These are phyloP conservation scores for Fusarium compactum DNA, from an alignment of 2,329 filamentous ascomycete genomes.

Conservation along the genomic window DNA sequence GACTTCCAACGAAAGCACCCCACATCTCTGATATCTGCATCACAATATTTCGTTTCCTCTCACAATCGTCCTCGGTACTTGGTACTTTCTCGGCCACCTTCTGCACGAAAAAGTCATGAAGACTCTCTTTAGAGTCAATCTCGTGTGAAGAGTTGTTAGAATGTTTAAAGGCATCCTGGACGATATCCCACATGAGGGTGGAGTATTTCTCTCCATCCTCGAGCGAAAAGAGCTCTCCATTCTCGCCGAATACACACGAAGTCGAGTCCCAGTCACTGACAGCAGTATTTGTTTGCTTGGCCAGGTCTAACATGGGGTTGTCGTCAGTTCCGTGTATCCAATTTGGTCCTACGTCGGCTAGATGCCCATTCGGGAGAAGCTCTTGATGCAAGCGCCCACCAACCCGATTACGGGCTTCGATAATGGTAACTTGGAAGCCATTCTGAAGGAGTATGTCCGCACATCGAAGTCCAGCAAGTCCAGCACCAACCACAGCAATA, in stretches of 20 bases:
- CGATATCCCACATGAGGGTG: slow-evolving; percentile 73
- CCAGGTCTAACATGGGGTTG: slow-evolving; percentile 77
- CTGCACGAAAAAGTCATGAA: slow-evolving; percentile 66
- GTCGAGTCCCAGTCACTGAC: slow-evolving; percentile 63
- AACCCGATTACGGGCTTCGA: slow-evolving; percentile 75
- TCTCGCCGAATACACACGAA: slow-evolving; percentile 68
- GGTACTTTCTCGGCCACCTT: slow-evolving; percentile 61
- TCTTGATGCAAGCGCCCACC: slow-evolving; percentile 73
- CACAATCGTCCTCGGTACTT: slow-evolving; percentile 56
- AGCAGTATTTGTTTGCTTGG: slow-evolving; percentile 68
- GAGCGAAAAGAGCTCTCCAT: slow-evolving; percentile 63
- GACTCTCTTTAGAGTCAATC: slow-evolving; percentile 61
- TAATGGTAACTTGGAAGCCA: slow-evolving; percentile 75
- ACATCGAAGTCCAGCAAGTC: slow-evolving; percentile 77
- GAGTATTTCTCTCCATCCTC: slow-evolving; percentile 61
- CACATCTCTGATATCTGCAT: slow-evolving; percentile 72
- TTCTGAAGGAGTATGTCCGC: slow-evolving; percentile 74
- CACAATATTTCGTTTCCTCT: slow-evolving; percentile 58
- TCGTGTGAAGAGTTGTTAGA: slow-evolving; percentile 68
- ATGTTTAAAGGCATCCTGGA: slow-evolving; percentile 74
- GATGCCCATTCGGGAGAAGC: slow-evolving; percentile 59
- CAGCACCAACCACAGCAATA: slow-evolving; percentile 77
- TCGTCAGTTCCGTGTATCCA: slow-evolving; percentile 82
- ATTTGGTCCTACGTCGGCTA: slow-evolving; percentile 76
- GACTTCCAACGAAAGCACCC: slow-evolving; percentile 78